phyloP scores from a whole-genome alignment of 192 early-diverging fungal genomes.

The Lunasporangiospora selenospora region DNA sequence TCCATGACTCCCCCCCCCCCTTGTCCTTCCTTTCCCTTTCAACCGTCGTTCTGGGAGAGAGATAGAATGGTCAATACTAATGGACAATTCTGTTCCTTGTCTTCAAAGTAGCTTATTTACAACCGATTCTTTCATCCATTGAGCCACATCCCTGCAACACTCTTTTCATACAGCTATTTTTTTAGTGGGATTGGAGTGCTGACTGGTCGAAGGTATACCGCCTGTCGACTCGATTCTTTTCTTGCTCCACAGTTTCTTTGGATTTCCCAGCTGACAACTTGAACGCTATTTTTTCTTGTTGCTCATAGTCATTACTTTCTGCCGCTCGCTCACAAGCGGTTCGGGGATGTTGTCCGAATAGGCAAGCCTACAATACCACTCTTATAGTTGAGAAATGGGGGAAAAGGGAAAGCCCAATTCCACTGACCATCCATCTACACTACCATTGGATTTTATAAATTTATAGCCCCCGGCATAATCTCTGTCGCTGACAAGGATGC shows the following conservation, averaged over 20 bases:
- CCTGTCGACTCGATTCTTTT: too few relatives aligned
- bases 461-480: constrained; percentile 15
- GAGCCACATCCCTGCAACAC: constrained; percentile 17
- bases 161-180: constrained; percentile 13
- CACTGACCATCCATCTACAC: too few relatives aligned
- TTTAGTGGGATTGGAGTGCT: constrained; percentile 8
- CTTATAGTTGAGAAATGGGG: too few relatives aligned
- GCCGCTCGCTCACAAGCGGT: constrained; percentile 11
- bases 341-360: constrained; percentile 31
- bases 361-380: constrained; percentile 2
- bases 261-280: background rate
- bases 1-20: too few relatives aligned
- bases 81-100: background rate
- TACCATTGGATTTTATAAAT: too few relatives aligned
- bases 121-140: constrained; percentile 26
- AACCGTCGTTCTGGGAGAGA: too few relatives aligned
- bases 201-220: constrained; percentile 23
- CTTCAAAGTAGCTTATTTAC: constrained; percentile 10
- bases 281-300: background rate
- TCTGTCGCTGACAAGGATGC: constrained; percentile 33
- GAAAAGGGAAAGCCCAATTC: too few relatives aligned
- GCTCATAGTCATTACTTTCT: constrained; percentile 26
- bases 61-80: too few relatives aligned
- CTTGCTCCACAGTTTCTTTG: too few relatives aligned
- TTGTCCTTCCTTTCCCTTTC: too few relatives aligned